Base-by-base conservation (phyloP, 768 basidiomycete species). In the Pholiota conissans region DNA sequence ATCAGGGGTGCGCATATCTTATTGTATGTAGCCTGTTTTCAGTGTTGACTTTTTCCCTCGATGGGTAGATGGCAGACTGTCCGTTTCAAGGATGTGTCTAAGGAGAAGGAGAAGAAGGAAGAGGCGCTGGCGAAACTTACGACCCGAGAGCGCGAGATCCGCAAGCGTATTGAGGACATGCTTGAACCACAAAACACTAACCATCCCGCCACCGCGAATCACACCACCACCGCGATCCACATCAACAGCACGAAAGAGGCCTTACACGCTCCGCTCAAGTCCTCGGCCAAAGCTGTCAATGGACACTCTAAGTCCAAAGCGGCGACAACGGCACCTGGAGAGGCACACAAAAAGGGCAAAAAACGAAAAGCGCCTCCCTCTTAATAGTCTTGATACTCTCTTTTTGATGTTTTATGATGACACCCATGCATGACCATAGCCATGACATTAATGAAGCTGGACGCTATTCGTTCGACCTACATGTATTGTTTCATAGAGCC, bases 31-130 rank as follows among this genome's bases (percentile, higher is more conserved):
- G 27, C 49, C 22, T 22, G 50, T 59, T 34, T 37, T 13, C 57
- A n/a, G n/a, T n/a, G 20, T 46, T 63, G 42, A 26, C n/a, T 42
- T 8, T 56, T 29, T 24, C 61, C 49, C 52, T 58, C 59, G 35
- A 55, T 51, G 30, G 52, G 20, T 57, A 91, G 90, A 11, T 94
- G 92, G 92, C 91, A 93, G 70, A 82, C 81, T 57, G 79, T 93
- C 39, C 89, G 93, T 13, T 70, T 73, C 52, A 84, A 84, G 52
- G 92, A 93, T 63, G 79, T 90, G 48, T 78, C 78, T 52, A 85
- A 88, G 60, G 92, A 93, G 68, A 89, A 83, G 69, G 87, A 90
- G 65, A 81, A 83, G 66, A 88, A 85, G 68, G 89, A 90, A 60
- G 85, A 83, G 22, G 80, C 84, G 8, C 73, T 92, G 28, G 70